Base-by-base conservation (phyloP, 2,329 filamentous ascomycete species). In the Phyllosticta citrichinensis region DNA sequence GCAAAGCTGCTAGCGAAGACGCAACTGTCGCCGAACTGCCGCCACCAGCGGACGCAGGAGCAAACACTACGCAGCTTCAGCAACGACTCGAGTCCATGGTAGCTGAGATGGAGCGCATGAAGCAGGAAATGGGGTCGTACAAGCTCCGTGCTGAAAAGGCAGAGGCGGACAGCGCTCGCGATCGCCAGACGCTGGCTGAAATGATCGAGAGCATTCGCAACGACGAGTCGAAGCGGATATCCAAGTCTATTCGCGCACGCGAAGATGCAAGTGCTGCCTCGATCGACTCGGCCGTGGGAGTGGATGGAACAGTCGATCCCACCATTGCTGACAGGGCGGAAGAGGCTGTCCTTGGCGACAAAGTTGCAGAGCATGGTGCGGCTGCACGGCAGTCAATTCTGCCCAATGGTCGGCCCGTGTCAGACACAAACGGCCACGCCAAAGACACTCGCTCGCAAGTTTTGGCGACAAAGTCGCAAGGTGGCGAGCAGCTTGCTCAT, bases 191-290 rank as follows among this genome's bases (percentile, higher is more conserved):
- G 1, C 76, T 99, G 53, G 87, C 88, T 1, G 89, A 96, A 70
- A 94, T 97, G 90, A 86, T 97, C 12, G 80, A 89, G 67, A 87
- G 87, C 65, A 87, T 97, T 61, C 84, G 91, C 58, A 81, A 79
- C 67, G 86, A 91, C 66, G 84, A 86, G 66, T 83, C 83, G 65
- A 80, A 77, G 30, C 76, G 71, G 64, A 77, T 75, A 65, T 75
- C 74, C 33, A 77, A 74, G n/a, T 75, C 75, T 3, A 75, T 66
- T 40, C 64, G 62, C 58, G 68, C 71, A 63, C 69, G 69, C 24
- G 66, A 66, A 52, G 67, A 67, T 25, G 63, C 67, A 35, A 65
- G 63, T 59, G 63, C 68, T 30, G 55, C 54, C 33, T 56, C 63
- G 24, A 56, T 56, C 55, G 62, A 66, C 17, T 52, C 57, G 14